phyloP scores from a whole-genome alignment of 805 yeast species.

The Cyberlindnera maritima region DNA sequence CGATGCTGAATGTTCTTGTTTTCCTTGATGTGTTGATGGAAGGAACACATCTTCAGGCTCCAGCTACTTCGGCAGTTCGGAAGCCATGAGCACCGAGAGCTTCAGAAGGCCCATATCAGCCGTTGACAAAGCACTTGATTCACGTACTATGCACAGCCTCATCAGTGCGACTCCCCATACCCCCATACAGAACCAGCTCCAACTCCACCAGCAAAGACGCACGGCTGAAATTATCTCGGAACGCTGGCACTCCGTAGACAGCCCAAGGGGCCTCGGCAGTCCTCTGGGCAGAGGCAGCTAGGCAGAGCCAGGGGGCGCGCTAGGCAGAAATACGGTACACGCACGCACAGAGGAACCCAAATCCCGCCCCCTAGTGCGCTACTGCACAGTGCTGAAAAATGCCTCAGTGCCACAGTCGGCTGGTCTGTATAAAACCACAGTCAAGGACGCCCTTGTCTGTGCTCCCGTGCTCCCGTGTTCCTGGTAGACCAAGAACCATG shows the following conservation, averaged over 20 bases:
- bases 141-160: not conserved
- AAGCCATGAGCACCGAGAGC: too few species aligned
- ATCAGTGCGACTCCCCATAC: too few species aligned
- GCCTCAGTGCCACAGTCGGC: slow-evolving; percentile 12
- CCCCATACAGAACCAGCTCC: too few species aligned
- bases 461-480: too few species aligned
- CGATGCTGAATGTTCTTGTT: too few species aligned
- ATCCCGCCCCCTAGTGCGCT: not conserved
- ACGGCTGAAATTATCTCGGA: slow-evolving; percentile 17
- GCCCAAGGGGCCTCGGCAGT: not conserved
- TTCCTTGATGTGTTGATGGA: too few species aligned
- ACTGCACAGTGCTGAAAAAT: slow-evolving; percentile 6
- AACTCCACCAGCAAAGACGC: not conserved
- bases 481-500: slow-evolving; percentile 5
- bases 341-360: slow-evolving; percentile 6
- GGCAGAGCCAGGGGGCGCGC: slow-evolving; percentile 1
- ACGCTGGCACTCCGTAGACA: slow-evolving; percentile 1
- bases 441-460: too few species aligned
- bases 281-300: not conserved
- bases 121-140: too few species aligned
- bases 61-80: too few species aligned
- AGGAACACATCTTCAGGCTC: too few species aligned
- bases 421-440: not conserved
- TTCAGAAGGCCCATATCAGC: too few species aligned
- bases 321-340: not conserved